These are phyloP conservation scores for Penstemon newberryi DNA, from an alignment of 257 asterid genomes.

Conservation along the genomic window DNA sequence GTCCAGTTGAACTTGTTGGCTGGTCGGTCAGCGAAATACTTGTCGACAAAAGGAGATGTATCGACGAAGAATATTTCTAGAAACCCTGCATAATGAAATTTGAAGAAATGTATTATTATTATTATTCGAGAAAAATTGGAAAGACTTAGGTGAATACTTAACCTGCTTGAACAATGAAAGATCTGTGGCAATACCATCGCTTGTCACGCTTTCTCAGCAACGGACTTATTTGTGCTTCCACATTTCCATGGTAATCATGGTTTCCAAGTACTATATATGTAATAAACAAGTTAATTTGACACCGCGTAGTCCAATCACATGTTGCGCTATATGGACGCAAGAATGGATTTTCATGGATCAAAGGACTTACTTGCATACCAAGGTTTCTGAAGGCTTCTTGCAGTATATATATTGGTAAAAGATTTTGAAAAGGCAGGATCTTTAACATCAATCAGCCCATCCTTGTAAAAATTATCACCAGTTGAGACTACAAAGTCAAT, in stretches of 20 bases:
- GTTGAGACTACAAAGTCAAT: conserved; percentile 43
- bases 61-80: conserved; percentile 65
- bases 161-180: conserved; percentile 47
- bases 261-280: conserved; percentile 64
- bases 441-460: conserved; percentile 34
- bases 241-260: conserved; percentile 67
- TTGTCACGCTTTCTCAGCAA: conserved; percentile 40
- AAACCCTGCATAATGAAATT: not conserved
- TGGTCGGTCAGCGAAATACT: conserved; percentile 50
- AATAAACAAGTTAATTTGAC: not conserved
- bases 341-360: not conserved
- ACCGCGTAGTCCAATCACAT: too few species aligned
- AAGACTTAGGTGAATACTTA: not conserved
- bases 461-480: conserved; percentile 44
- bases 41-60: conserved; percentile 61
- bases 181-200: conserved; percentile 63
- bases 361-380: conserved; percentile 38
- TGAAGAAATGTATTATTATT: too few species aligned
- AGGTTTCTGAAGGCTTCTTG: conserved; percentile 42
- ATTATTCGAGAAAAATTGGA: not conserved
- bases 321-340: too few species aligned
- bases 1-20: conserved; percentile 58
- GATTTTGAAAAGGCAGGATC: conserved; percentile 34
- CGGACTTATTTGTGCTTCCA: conserved; percentile 60
- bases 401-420: conserved; percentile 39